Conservation (phyloP, 108 stramenopile genomes). For the Parietichytrium sp. region DNA sequence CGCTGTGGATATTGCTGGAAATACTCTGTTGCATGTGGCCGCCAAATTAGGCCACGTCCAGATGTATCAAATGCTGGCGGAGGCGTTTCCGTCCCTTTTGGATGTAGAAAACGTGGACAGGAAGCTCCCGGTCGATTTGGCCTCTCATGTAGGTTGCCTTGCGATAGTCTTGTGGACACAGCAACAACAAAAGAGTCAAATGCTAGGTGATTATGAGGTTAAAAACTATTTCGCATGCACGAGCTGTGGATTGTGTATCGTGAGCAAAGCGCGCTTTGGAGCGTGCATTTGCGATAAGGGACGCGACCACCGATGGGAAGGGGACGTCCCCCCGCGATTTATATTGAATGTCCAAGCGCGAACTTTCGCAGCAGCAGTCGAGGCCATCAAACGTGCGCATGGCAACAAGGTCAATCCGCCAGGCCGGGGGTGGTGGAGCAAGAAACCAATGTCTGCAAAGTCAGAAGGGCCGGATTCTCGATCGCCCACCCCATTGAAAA, state of each 20-base stretch:
- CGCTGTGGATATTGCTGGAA: neutral
- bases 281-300: neutral
- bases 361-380: neutral
- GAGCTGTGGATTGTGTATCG: constrained; percentile 9
- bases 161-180: constrained; percentile 29
- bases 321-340: neutral
- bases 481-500: no score
- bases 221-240: constrained; percentile 7
- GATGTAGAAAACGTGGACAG: neutral
- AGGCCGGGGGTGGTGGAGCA: constrained; percentile 8
- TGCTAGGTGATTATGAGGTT: neutral
- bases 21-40: neutral
- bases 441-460: no score
- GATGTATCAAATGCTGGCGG: neutral
- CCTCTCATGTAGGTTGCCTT: neutral
- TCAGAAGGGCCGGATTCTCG: no score
- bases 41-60: neutral
- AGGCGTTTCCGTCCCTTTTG: neutral
- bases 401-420: neutral
- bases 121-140: neutral
- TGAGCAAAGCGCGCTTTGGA: neutral
- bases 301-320: constrained; percentile 17
- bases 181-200: neutral
- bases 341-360: neutral
- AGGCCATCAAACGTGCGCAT: neutral